A percentile compares a stretch with the other conserved stretches of the same genome.
Evolutionary conservation across 495 filamentous ascomycete species (phyloP).

Genomic region (Podospora pseudoanserina): DNA sequence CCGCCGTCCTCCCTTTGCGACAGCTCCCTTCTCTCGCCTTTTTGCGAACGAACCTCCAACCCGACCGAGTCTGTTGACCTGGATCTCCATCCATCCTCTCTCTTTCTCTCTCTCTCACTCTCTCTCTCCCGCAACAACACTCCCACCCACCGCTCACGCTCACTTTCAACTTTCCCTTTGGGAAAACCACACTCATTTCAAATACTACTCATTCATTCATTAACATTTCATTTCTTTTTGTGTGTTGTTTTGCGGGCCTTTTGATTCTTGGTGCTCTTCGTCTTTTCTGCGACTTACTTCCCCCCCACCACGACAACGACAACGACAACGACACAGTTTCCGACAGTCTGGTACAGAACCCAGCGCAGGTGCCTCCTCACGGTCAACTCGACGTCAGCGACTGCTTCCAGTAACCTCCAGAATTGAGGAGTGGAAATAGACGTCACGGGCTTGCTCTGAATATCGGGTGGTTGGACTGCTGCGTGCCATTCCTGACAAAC

Average conservation of each 20-base stretch:
- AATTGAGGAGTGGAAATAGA: background rate
- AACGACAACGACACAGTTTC: background rate
- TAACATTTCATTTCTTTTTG: background rate
- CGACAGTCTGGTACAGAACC: background rate
- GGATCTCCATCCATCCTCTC: background rate
- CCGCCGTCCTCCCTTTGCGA: slow-evolving; percentile 15
- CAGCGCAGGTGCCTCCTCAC: background rate
- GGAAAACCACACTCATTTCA: slow-evolving; percentile 22
- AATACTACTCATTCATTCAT: background rate
- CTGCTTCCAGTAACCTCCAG: background rate
- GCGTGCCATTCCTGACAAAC: slow-evolving; percentile 21
- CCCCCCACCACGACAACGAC: background rate
- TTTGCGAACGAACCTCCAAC: slow-evolving; percentile 5
- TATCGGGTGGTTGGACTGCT: slow-evolving; percentile 10
- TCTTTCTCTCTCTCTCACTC: too few relatives aligned
- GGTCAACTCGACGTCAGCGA: background rate
- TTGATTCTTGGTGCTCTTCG: slow-evolving; percentile 14
- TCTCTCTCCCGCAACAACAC: background rate
- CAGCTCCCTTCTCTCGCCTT: slow-evolving; percentile 12
- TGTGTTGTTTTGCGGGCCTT: slow-evolving; percentile 25
- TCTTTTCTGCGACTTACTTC: background rate
- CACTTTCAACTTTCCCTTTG: slow-evolving; percentile 19
- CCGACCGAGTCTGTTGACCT: slow-evolving; percentile 19
- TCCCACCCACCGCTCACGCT: slow-evolving; percentile 11
- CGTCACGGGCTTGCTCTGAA: background rate